Percentiles rank a stretch among this genome's conserved stretches.
phyloP scores from a whole-genome alignment of 2,329 filamentous ascomycete genomes.

The Neopestalotiopsis rosae region DNA sequence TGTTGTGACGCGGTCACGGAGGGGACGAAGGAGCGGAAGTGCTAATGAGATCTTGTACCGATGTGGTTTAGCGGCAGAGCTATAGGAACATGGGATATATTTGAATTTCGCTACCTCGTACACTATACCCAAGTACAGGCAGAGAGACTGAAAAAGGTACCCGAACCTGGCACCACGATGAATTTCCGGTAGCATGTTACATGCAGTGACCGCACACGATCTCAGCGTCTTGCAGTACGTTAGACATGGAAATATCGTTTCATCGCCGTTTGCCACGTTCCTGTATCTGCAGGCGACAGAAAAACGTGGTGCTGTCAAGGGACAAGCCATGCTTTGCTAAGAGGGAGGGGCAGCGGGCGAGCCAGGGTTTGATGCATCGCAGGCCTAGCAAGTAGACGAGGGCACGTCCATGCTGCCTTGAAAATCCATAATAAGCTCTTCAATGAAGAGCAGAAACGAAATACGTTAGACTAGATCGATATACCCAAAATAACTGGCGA shows the following conservation, averaged over 20 bases:
- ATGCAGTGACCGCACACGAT: not conserved
- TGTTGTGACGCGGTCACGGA: not conserved
- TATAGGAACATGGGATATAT: slow-evolving; percentile 4
- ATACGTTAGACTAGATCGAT: not conserved
- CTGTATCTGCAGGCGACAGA: not conserved
- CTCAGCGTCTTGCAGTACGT: not conserved
- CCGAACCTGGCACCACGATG: not conserved
- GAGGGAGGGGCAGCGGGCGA: not conserved
- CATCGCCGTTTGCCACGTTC: not conserved
- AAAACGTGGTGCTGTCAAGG: not conserved
- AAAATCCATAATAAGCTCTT: not conserved
- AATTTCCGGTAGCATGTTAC: not conserved
- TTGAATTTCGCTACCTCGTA: not conserved
- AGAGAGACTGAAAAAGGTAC: not conserved
- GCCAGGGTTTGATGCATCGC: not conserved
- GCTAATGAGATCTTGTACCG: not conserved
- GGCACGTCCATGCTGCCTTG: not conserved
- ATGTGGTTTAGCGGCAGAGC: not conserved
- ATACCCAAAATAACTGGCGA: not conserved
- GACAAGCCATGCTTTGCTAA: not conserved
- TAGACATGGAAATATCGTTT: not conserved
- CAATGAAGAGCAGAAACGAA: not conserved
- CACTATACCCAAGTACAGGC: not conserved
- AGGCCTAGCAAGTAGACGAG: not conserved
- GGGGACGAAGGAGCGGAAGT: not conserved